phyloP scores from a whole-genome alignment of 2,329 filamentous ascomycete genomes.

The Sporothrix inflata region DNA sequence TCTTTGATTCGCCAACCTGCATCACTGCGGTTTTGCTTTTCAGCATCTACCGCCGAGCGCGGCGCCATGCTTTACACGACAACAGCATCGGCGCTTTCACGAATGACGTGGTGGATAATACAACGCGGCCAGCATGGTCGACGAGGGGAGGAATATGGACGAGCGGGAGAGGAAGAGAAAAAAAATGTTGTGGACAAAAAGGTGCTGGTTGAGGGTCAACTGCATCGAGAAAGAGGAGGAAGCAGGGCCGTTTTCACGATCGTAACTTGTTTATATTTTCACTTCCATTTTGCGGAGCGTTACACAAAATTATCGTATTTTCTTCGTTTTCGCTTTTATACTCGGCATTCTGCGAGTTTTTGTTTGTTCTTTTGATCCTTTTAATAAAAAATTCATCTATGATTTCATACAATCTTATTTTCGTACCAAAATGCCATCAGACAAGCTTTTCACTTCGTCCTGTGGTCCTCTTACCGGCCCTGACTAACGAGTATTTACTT shows the following conservation, averaged over 20 bases:
- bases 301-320: not conserved
- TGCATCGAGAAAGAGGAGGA: not conserved
- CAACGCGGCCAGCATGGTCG: not conserved
- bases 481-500: not conserved
- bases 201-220: not conserved
- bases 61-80: not conserved
- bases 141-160: not conserved
- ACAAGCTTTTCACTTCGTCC: not conserved
- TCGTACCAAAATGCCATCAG: not conserved
- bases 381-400: not conserved
- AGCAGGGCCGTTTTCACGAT: not conserved
- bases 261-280: constrained; percentile 13
- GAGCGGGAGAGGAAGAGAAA: not conserved
- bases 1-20: not conserved
- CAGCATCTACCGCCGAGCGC: not conserved
- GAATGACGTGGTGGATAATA: not conserved
- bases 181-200: not conserved
- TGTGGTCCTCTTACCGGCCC: not conserved
- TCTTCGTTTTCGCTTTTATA: not conserved
- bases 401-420: not conserved
- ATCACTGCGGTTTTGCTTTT: not conserved
- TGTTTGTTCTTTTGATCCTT: not conserved
- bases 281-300: not conserved
- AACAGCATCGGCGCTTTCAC: not conserved
- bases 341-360: not conserved